phyloP scores from a whole-genome alignment of 371 early-diverging fungal genomes.

The Amoeboaphelidium protococcarum region DNA sequence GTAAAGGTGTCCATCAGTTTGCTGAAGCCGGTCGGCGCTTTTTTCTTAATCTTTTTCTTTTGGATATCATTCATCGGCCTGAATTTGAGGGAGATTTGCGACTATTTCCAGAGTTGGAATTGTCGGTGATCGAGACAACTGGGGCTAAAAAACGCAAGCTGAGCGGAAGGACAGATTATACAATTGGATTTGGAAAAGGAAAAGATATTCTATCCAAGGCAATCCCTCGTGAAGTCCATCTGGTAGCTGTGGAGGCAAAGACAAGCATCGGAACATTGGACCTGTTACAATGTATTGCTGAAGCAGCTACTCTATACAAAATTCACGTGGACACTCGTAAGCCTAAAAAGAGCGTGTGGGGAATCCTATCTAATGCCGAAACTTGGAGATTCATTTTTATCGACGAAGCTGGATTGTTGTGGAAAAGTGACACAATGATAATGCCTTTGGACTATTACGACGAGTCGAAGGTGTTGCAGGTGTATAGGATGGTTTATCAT shows the following conservation, averaged over 20 bases:
- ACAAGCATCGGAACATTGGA: no score
- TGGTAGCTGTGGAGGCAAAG: constrained; percentile 5
- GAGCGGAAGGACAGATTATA: constrained; percentile 11
- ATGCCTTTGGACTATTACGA: no score
- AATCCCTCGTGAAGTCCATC: constrained; percentile 4
- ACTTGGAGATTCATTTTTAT: no score
- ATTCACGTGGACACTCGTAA: constrained; percentile 4
- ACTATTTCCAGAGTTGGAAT: constrained; percentile 4
- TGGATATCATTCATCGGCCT: constrained; percentile 4
- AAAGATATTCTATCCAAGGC: constrained; percentile 4
- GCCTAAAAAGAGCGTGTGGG: background rate
- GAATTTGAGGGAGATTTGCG: constrained; percentile 4
- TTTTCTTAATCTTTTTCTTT: constrained; percentile 6
- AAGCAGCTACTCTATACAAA: constrained; percentile 8
- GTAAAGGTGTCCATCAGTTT: constrained; percentile 4
- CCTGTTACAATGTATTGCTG: constrained; percentile 7
- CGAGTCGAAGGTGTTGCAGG: no score
- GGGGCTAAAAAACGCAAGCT: constrained; percentile 4
- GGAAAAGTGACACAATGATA: no score
- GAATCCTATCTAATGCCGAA: no score
- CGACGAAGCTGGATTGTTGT: no score
- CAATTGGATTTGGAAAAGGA: constrained; percentile 4
- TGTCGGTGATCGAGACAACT: constrained; percentile 5
- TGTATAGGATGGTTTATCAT: no score
- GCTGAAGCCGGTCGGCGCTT: constrained; percentile 4